A percentile compares a stretch with the other conserved stretches of the same genome.
phyloP scores from a whole-genome alignment of 1,139 yeast species.

The Yamadazyma aaseri region DNA sequence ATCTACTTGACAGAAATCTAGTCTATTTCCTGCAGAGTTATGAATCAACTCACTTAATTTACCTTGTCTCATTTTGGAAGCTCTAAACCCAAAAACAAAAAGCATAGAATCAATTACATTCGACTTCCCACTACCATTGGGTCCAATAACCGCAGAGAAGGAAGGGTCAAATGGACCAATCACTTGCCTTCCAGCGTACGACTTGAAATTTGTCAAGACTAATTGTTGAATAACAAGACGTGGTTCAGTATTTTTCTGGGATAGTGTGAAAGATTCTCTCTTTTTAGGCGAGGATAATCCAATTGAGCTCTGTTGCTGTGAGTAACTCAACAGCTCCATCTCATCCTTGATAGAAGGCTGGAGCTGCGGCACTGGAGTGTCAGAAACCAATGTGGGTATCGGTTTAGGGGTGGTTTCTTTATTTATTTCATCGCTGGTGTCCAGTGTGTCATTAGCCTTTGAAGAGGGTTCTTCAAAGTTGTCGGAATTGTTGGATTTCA shows the following conservation, averaged over 20 bases:
- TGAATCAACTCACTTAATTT: conserved; percentile 89
- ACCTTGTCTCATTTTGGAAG: conserved; percentile 95
- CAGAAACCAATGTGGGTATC: conserved; percentile 1
- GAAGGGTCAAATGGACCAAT: conserved; percentile 95
- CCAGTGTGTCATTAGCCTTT: conserved; percentile 16
- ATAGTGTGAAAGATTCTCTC: conserved; percentile 8
- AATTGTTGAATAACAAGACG: conserved; percentile 75
- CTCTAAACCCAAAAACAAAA: conserved; percentile 96
- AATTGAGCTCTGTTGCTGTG: conserved; percentile 15
- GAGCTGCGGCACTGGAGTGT: conserved; percentile 4
- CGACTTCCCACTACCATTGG: conserved; percentile 97
- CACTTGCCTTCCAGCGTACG: conserved; percentile 91
- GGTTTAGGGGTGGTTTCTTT: conserved; percentile 6
- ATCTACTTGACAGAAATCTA: conserved; percentile 83
- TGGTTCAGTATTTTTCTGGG: conserved; percentile 30
- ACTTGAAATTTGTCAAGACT: conserved; percentile 82
- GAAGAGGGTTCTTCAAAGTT: conserved; percentile 3
- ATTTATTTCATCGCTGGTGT: conserved; percentile 16
- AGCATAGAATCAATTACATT: conserved; percentile 95
- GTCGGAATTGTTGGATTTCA: background rate
- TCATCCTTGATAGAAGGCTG: background rate
- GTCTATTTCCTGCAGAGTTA: conserved; percentile 67
- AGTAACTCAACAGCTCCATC: conserved; percentile 5
- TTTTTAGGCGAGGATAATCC: conserved; percentile 13
- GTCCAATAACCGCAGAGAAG: conserved; percentile 98